phyloP scores from a whole-genome alignment of 78 protist species.

The Polysphondylium violaceum region DNA sequence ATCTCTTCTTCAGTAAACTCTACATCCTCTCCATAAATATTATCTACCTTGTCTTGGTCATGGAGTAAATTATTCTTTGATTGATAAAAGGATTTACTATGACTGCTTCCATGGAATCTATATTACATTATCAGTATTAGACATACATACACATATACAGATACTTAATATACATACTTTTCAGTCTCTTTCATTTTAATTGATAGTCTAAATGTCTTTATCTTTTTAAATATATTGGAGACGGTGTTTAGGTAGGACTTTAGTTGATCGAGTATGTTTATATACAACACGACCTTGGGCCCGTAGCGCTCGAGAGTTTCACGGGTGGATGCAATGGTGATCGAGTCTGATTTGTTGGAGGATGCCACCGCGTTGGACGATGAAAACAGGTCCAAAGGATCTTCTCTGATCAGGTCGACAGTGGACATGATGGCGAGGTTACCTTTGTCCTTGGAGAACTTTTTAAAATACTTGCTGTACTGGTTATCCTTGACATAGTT shows the following conservation, averaged over 20 bases:
- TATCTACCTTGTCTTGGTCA: not conserved
- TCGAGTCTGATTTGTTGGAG: no score
- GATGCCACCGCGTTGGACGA: not conserved
- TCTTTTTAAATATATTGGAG: slow-evolving; percentile 24
- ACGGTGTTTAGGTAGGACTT: not conserved
- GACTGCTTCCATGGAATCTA: no score
- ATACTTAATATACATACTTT: not conserved
- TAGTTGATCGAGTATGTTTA: slow-evolving; percentile 30
- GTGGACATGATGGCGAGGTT: not conserved
- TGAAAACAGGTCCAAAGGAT: slow-evolving; percentile 19
- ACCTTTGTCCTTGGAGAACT: not conserved
- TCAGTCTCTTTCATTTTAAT: slow-evolving; percentile 37
- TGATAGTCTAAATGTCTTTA: slow-evolving; percentile 42
- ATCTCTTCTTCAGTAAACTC: slow-evolving; percentile 39
- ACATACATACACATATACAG: not conserved
- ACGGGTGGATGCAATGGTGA: not conserved
- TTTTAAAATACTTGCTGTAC: not conserved
- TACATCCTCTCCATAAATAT: slow-evolving; percentile 10
- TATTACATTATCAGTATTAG: not conserved
- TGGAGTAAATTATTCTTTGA: no score
- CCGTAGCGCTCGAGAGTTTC: slow-evolving; percentile 23
- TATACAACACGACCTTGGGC: slow-evolving; percentile 4
- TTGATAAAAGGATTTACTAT: no score
- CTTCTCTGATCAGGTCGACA: slow-evolving; percentile 35
- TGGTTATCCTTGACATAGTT: not conserved